Evolutionary conservation across 129 eudicot genomes (phyloP).

Genomic region (Glebionis coronaria): DNA sequence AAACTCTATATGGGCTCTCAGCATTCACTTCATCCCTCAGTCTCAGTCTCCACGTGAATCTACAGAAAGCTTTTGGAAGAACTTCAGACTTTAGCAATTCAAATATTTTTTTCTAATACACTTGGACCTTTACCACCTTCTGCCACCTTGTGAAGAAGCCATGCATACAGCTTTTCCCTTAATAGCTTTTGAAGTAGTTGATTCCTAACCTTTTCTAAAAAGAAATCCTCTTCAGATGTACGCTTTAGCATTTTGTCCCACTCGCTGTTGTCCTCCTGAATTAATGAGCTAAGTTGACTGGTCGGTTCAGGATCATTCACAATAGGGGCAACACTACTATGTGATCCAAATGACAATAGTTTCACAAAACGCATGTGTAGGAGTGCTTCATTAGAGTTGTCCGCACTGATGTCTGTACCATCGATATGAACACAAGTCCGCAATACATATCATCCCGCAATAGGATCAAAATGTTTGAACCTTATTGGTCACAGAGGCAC

Average conservation of each 20-base stretch:
- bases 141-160: too few species aligned
- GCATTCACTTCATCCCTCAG: too few species aligned
- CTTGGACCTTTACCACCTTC: slow-evolving; percentile 94
- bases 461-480: too few species aligned
- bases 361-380: too few species aligned
- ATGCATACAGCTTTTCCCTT: slow-evolving; percentile 66
- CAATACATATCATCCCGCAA: too few species aligned
- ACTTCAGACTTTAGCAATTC: too few species aligned
- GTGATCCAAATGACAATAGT: slow-evolving; percentile 47
- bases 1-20: too few species aligned
- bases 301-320: slow-evolving; percentile 37
- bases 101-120: slow-evolving; percentile 66
- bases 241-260: slow-evolving; percentile 61
- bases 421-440: too few species aligned
- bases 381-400: slow-evolving; percentile 39
- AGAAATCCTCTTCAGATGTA: slow-evolving; percentile 46
- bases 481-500: too few species aligned
- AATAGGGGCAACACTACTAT: slow-evolving; percentile 30
- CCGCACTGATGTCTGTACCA: slow-evolving; percentile 29
- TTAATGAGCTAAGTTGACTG: too few species aligned
- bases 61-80: too few species aligned
- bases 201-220: slow-evolving; percentile 47
- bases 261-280: slow-evolving; percentile 53
- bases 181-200: slow-evolving; percentile 55
- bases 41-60: too few species aligned